A percentile compares a stretch with the other conserved stretches of the same genome.
phyloP scores from a whole-genome alignment of 345 rosid species.

The Salix caprea region DNA sequence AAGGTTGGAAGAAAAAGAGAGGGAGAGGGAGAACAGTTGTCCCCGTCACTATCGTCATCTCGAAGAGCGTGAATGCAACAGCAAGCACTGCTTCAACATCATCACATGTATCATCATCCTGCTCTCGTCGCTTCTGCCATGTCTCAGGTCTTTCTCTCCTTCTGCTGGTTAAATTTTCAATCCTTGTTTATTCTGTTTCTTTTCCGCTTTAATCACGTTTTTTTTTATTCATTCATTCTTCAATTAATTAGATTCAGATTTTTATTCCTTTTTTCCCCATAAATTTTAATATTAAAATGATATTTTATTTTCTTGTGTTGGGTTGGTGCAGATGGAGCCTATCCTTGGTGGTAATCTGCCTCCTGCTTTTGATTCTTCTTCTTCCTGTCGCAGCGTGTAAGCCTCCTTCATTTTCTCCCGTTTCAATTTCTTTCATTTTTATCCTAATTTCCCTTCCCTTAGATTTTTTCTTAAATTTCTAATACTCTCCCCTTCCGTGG shows the following conservation, averaged over 20 bases:
- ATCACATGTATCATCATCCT: slow-evolving; percentile 34
- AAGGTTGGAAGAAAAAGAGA: background rate
- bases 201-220: background rate
- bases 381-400: slow-evolving; percentile 99
- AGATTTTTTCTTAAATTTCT: slow-evolving; percentile 24
- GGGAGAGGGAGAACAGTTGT: background rate
- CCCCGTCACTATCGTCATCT: background rate
- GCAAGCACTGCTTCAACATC: slow-evolving; percentile 30
- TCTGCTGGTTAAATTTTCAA: background rate
- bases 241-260: background rate
- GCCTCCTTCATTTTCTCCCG: slow-evolving; percentile 23
- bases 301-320: too few relatives aligned
- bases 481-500: slow-evolving; percentile 22
- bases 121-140: slow-evolving; percentile 37
- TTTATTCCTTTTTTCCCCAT: too few relatives aligned
- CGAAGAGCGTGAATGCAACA: background rate
- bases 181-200: background rate
- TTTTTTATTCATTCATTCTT: background rate
- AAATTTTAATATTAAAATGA: too few relatives aligned
- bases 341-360: slow-evolving; percentile 97
- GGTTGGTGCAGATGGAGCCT: slow-evolving; percentile 72
- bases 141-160: slow-evolving; percentile 26
- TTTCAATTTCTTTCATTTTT: slow-evolving; percentile 6
- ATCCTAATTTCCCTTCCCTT: background rate
- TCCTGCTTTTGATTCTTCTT: slow-evolving; percentile 99